Base-by-base conservation (phyloP, 1,284 basidiomycete species). In the Marasmius sp. region DNA sequence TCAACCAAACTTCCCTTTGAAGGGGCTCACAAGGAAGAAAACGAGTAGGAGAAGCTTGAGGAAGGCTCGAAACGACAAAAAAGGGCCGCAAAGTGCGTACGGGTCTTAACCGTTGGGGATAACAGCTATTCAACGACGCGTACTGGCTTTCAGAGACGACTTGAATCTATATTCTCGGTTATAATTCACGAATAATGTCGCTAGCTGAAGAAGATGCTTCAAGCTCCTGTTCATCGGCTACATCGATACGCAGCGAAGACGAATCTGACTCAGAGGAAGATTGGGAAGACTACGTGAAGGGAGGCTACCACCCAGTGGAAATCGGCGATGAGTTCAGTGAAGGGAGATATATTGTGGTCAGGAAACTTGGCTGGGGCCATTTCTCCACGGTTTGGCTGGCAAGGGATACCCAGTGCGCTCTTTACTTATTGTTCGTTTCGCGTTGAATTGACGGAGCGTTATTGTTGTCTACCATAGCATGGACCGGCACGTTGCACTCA, bases 341-440 rank as follows among this genome's bases (percentile, higher is more conserved):
- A 66, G 92, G 87, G 9, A 81, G 97, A 51, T 99, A 99, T 75
- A 75, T 88, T 67, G 93, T 98, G 69, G 95, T 98, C 61, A 81
- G 97, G 66, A 99, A 99, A 77, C 88, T 99, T 14, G 97, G 97
- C 39, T 99, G 97, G 91, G 97, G 97, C 48, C 97, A 99, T 76
- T 99, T 99, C 77, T 93, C 91, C 0, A 95, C 94, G 0, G 94
- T 97, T 9, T 97, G 94, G 94, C 83, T 97, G 0, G 93, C 94
- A 36, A 88, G 87, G 70, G 94, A 97, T 73, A 84, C 83, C 73
- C 91, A 88, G 94, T 95, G 74, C 71, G 88, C 12, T 37, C 58
- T 57, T 45, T 62, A 59, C 27, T 62, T 60, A 63, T 61, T 62
- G 67, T 61, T 59, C 41, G 57, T 61, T 59, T 60, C 56, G 56